Evolutionary conservation across 148 eudicot species (phyloP), one percentile per base, ranked within the genome.

Genomic region (Chenopodium berlandieri): DNA sequence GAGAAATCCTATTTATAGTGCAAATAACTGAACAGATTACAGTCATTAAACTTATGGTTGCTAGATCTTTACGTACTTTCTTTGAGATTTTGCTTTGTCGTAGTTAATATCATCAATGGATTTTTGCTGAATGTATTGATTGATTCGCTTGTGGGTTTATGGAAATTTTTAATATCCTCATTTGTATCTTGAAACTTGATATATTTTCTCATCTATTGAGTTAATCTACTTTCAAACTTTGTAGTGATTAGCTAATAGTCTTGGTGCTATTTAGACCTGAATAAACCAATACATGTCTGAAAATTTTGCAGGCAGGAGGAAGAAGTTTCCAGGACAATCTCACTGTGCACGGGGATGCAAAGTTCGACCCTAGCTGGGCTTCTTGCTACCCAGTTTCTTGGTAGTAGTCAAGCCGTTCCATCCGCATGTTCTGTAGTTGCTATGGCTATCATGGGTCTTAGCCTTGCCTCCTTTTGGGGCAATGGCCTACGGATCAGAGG

Each of bases 401-500:
- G 97, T 25, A 91, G 84, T 87, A 94, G 88, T 75, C 99, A 96
- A 83, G 97, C 99, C 0, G 99, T 96, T 17, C 95, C 99, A 63
- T 86, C 99, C 32, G 98, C 99, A 22, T 96, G 98, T 84, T 96
- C 99, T 4, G 99, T 96, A 12, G 98, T 96, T 12, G 95, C 90
- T 54, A 96, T 96, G 99, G 98, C 99, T 22, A 91, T 94, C 72
- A 96, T 92, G 99, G 99, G 99, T 81, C 95, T 96, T 62, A 87
- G 88, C 76, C 95, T 96, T 22, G 98, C 97, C 67, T 91, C 98
- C 14, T 94, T 96, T 82, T 96, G 99, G 99, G 99, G 99, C 40
- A 89, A 80, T 78, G 97, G 98, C 50, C 80, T 71, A 71, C 86
- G 92, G 78, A 88, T 96, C 78, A 85, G 98, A 80, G 92, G 91